Conservation (phyloP, 1,284 basidiomycete genomes). For the Heliocybe sulcata region DNA sequence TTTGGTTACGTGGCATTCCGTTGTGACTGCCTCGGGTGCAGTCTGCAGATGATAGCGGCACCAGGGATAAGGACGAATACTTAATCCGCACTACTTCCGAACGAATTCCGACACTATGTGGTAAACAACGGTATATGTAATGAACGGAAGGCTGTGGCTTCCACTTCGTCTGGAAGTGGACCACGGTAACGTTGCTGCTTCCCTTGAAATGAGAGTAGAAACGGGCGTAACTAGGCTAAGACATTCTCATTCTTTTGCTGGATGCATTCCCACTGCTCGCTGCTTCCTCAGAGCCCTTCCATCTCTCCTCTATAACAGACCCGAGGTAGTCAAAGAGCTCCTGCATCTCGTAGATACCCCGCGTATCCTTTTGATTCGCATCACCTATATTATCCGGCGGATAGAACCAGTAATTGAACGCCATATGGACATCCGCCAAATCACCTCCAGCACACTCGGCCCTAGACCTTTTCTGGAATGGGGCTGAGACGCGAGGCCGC, state of each 20-base stretch:
- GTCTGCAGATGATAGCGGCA: too few relatives aligned
- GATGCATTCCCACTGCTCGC: not conserved
- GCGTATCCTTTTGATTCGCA: not conserved
- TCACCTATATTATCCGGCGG: slow-evolving; percentile 17
- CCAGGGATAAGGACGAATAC: too few relatives aligned
- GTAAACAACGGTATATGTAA: too few relatives aligned
- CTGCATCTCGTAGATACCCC: not conserved
- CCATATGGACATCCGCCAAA: slow-evolving; percentile 21
- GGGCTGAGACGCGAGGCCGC: not conserved
- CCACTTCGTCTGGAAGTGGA: too few relatives aligned
- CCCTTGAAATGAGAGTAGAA: too few relatives aligned
- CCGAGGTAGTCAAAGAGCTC: not conserved
- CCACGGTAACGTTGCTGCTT: too few relatives aligned
- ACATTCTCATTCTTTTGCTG: not conserved
- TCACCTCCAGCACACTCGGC: not conserved
- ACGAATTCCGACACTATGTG: too few relatives aligned
- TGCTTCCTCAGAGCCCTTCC: not conserved
- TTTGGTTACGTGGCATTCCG: too few relatives aligned
- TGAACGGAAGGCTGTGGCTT: too few relatives aligned
- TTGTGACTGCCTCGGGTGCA: too few relatives aligned
- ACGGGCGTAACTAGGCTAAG: too few relatives aligned
- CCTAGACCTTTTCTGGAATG: not conserved
- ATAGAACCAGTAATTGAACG: slow-evolving; percentile 29
- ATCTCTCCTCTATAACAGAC: not conserved
- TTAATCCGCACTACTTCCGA: too few relatives aligned